Evolutionary conservation across 2,329 filamentous ascomycete species (phyloP).

Genomic region (Lasiodiplodia sp.): DNA sequence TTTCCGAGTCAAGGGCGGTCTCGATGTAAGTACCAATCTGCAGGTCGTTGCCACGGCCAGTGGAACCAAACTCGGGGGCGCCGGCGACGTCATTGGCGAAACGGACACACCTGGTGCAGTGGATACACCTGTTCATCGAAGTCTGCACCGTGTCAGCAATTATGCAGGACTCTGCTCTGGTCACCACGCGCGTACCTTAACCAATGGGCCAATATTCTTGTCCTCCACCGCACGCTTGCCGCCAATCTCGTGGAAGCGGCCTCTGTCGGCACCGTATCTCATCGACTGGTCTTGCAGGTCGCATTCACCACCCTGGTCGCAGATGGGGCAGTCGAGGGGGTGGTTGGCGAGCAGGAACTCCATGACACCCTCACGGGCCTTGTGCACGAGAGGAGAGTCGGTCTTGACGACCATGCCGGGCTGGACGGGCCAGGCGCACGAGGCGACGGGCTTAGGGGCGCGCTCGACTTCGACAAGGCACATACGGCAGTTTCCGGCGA

Average conservation of each 20-base stretch:
- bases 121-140: slow-evolving; percentile 99
- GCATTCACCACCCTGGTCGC: slow-evolving; percentile 98
- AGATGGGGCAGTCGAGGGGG: slow-evolving; percentile 94
- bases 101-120: slow-evolving; percentile 96
- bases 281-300: slow-evolving; percentile 99
- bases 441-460: slow-evolving; percentile 95
- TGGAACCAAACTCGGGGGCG: slow-evolving; percentile 92
- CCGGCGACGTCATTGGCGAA: slow-evolving; percentile 98
- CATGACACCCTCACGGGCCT: slow-evolving; percentile 98
- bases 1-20: slow-evolving; percentile 88
- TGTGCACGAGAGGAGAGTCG: slow-evolving; percentile 93
- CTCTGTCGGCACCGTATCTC: slow-evolving; percentile 95
- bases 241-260: slow-evolving; percentile 92
- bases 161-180: neutral
- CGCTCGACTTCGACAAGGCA: slow-evolving; percentile 97
- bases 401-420: slow-evolving; percentile 99
- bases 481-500: slow-evolving; percentile 99
- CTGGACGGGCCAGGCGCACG: slow-evolving; percentile 98
- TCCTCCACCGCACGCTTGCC: slow-evolving; percentile 99
- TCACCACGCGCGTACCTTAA: slow-evolving; percentile 67
- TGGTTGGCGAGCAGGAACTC: slow-evolving; percentile 97
- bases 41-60: slow-evolving; percentile 93
- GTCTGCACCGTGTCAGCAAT: slow-evolving; percentile 61
- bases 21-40: slow-evolving; percentile 99
- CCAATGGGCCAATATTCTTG: slow-evolving; percentile 97